phyloP scores from a whole-genome alignment of 73 alveolate genomes.

The Breviolum minutum region DNA sequence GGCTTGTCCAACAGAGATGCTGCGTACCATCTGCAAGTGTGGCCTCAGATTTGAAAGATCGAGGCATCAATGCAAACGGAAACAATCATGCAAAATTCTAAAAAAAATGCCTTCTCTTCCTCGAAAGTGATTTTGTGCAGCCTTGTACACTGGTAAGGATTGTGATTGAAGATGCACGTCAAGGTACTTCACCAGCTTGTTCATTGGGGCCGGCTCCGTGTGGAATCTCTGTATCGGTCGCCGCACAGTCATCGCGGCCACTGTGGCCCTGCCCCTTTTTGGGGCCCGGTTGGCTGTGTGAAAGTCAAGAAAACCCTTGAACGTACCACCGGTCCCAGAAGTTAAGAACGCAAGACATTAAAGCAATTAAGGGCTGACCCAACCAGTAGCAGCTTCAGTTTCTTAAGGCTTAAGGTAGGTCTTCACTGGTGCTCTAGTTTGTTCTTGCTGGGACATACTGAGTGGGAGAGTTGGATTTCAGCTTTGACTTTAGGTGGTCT shows the following conservation, averaged over 20 bases:
- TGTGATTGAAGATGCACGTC: neutral
- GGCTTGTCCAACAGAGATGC: constrained; percentile 59
- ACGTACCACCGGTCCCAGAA: too few relatives aligned
- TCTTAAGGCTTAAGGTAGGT: too few relatives aligned
- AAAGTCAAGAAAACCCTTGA: neutral
- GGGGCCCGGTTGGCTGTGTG: constrained; percentile 1
- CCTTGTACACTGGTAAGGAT: neutral
- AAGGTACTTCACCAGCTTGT: constrained; percentile 45
- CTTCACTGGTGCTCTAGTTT: too few relatives aligned
- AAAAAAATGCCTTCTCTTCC: neutral
- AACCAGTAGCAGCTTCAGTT: too few relatives aligned
- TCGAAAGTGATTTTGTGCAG: neutral
- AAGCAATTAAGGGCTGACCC: too few relatives aligned
- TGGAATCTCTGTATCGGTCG: constrained; percentile 78
- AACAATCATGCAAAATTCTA: neutral
- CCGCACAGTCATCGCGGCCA: constrained; percentile 66
- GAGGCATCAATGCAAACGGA: neutral
- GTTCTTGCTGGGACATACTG: too few relatives aligned
- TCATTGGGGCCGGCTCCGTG: constrained; percentile 82
- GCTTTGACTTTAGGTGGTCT: too few relatives aligned
- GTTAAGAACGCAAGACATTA: too few relatives aligned
- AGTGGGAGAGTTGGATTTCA: too few relatives aligned
- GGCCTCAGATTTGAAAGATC: neutral
- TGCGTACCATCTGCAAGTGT: constrained; percentile 7
- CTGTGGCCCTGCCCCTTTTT: constrained; percentile 19